Evolutionary conservation across 2,329 filamentous ascomycete genomes (phyloP), one percentile per base, ranked within the genome.

Genomic region (Penicillium occitanis): DNA sequence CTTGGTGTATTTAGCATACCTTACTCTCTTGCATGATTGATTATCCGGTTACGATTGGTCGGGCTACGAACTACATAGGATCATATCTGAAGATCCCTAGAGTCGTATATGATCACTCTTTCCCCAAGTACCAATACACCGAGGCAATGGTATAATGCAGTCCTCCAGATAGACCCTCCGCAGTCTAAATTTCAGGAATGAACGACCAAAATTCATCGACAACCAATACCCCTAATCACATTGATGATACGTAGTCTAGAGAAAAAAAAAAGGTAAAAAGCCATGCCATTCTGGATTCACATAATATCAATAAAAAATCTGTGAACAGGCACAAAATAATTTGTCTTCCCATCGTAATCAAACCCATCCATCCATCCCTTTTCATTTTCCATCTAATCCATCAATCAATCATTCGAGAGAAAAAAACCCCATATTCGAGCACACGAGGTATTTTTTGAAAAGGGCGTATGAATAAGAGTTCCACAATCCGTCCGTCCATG

Each of bases 261-360:
- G 10, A 28, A 51, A 28, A 14, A 51, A 51, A 42, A 48, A 44
- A 55, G 40, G 28, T 40, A 5, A 28, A 22, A n/a, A 30, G 11
- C 22, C 37, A 42, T 42, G 61, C 61, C 61, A 40, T 55, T 53
- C 48, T 42, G 35, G 48, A 63, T 63, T 63, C 48, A 63, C 48
- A 51, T 35, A 8, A 50, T 53, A 8, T 53, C 50, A 57, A 57
- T 57, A 57, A n/a, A n/a, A 48, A 17, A 19, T 35, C 1, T 37
- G 53, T 57, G 53, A 57, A 40, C 53, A 57, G 53, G 53, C 53
- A 57, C 14, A 57, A 57, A 37, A 35, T 19, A 35, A 37, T 14
- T 35, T 57, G 33, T 40, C 53, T 57, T 57, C 53, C 28, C n/a
- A 33, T 22, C 53, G 22, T 40, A 35, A 57, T 40, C 5, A 37